Evolutionary conservation across 2,329 filamentous ascomycete species (phyloP).

Genomic region (Sporothrix brasiliensis): DNA sequence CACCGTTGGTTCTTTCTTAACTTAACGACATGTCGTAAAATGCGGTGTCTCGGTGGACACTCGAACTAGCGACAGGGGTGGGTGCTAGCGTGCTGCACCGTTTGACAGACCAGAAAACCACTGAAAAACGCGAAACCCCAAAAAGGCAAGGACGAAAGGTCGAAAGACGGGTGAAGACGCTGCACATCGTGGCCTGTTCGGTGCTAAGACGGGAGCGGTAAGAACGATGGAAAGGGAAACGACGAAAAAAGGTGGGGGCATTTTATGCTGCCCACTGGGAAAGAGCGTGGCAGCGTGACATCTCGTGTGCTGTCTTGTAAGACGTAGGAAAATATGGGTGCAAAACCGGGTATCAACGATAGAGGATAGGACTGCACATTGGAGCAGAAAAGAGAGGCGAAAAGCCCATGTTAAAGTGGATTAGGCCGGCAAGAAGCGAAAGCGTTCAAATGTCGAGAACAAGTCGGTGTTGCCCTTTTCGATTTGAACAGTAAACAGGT

Average conservation of each 20-base stretch:
- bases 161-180: background rate
- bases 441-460: background rate
- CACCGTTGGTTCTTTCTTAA: background rate
- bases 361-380: background rate
- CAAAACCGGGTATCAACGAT: too few relatives aligned
- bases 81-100: slow-evolving; percentile 24
- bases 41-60: background rate
- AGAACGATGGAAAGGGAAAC: background rate
- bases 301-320: background rate
- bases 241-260: slow-evolving; percentile 1
- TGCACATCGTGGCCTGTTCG: background rate
- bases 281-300: background rate
- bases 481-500: too few relatives aligned
- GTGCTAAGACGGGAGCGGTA: slow-evolving; percentile 19
- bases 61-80: background rate
- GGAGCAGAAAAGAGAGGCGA: background rate
- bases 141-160: background rate
- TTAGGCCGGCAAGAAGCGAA: background rate
- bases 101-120: slow-evolving; percentile 10
- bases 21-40: background rate
- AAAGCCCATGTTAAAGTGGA: background rate
- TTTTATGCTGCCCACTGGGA: slow-evolving; percentile 14
- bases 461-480: too few relatives aligned
- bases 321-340: background rate
- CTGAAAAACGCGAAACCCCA: slow-evolving; percentile 6